Evolutionary conservation across 2,329 filamentous ascomycete genomes (phyloP).

Genomic region (Aureobasidium subglaciale): DNA sequence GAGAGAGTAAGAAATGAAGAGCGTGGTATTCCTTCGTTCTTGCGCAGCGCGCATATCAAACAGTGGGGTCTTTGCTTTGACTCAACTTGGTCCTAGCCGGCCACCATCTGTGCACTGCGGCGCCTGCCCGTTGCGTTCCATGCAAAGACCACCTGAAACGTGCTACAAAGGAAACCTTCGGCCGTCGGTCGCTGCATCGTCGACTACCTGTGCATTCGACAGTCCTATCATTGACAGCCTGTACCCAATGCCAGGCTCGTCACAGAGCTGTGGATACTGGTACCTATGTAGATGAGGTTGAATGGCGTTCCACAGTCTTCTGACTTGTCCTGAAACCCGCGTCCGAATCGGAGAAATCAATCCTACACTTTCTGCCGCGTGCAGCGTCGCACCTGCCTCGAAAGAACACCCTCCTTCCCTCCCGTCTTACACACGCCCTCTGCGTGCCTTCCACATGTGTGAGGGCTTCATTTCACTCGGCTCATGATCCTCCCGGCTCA

Average conservation of each 20-base stretch:
- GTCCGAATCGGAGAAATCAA: neutral
- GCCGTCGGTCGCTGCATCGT: neutral
- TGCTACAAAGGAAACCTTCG: neutral
- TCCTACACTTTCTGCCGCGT: neutral
- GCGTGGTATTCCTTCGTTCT: slow-evolving; percentile 7
- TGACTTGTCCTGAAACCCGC: neutral
- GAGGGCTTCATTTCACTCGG: neutral
- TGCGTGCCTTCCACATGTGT: slow-evolving; percentile 7
- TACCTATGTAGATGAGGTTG: neutral
- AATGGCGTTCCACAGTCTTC: neutral
- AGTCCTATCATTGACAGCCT: neutral
- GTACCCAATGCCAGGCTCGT: neutral
- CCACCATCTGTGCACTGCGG: neutral
- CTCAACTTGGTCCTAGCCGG: slow-evolving; percentile 1
- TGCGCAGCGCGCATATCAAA: slow-evolving; percentile 8
- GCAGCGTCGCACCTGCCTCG: slow-evolving; percentile 3
- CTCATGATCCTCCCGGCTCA: neutral
- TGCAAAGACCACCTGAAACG: slow-evolving; percentile 10
- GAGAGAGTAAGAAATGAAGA: neutral
- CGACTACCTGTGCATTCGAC: neutral
- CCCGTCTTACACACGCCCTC: neutral
- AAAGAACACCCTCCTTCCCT: neutral
- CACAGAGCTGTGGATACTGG: neutral
- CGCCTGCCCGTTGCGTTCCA: neutral
- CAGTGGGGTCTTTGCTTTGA: slow-evolving; percentile 11